Conservation (phyloP, 176 grass and related monocot species). For the Bromus sterilis region DNA sequence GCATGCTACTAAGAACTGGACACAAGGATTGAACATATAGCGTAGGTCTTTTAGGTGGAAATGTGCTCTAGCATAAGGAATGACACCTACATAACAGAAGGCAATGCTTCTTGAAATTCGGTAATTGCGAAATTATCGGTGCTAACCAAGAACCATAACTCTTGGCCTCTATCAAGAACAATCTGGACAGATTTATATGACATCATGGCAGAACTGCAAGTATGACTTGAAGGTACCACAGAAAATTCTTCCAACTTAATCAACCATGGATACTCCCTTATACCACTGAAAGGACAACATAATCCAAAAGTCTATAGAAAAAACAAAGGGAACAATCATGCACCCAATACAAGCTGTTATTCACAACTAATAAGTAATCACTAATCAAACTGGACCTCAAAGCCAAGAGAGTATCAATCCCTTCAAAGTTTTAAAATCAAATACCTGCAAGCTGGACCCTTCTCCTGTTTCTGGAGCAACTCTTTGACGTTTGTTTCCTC, state of each 20-base stretch:
- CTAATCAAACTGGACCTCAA: not conserved
- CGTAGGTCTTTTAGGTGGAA: not conserved
- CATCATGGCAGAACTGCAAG: not conserved
- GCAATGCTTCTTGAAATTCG: not conserved
- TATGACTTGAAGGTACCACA: not conserved
- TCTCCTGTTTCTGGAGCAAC: constrained; percentile 25
- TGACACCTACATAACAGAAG: not conserved
- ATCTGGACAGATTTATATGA: not conserved
- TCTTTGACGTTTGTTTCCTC: constrained; percentile 33
- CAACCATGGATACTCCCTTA: not conserved
- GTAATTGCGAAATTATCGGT: not conserved
- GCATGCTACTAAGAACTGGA: not conserved
- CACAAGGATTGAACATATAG: not conserved
- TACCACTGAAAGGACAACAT: not conserved
- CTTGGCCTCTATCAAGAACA: not conserved
- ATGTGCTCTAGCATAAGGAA: not conserved
- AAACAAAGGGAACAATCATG: not conserved
- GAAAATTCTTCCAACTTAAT: not conserved
- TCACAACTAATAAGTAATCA: not conserved
- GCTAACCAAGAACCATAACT: not conserved
- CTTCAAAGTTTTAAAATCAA: not conserved
- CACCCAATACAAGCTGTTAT: not conserved
- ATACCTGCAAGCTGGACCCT: constrained; percentile 42
- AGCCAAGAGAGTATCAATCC: not conserved
- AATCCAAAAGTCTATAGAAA: not conserved